A percentile compares a stretch with the other conserved stretches of the same genome.
These are phyloP conservation scores for Colletotrichum kahawae DNA, from an alignment of 2,329 filamentous ascomycete genomes.

Conservation along the genomic window DNA sequence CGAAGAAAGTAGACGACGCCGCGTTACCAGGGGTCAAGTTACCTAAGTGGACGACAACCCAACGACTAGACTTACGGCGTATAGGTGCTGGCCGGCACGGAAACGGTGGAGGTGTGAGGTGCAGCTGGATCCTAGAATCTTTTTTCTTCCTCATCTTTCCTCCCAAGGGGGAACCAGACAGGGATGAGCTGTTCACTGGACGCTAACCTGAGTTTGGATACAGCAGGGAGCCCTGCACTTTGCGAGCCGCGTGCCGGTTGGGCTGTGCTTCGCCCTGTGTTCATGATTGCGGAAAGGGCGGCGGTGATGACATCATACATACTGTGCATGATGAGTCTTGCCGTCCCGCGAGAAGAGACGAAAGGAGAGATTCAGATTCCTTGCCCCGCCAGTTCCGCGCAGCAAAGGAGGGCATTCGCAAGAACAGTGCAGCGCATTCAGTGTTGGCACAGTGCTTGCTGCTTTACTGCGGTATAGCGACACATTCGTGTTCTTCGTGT, in stretches of 20 bases:
- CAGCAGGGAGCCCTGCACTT: background rate
- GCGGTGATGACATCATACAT: background rate
- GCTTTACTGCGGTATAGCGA: too few species aligned
- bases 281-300: background rate
- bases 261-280: background rate
- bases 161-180: background rate
- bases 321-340: background rate
- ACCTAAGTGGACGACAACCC: background rate
- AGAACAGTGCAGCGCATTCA: background rate
- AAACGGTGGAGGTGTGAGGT: background rate
- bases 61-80: background rate
- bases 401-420: background rate
- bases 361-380: too few species aligned
- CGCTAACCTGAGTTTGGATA: background rate
- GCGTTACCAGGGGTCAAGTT: background rate
- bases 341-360: background rate
- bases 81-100: background rate
- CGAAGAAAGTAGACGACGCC: background rate
- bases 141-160: background rate
- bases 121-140: background rate
- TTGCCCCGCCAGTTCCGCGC: background rate
- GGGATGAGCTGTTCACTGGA: background rate
- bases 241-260: background rate
- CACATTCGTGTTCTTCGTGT: too few species aligned
- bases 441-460: background rate